Base-by-base conservation (phyloP, 768 basidiomycete genomes). In the Paxillus involutus region DNA sequence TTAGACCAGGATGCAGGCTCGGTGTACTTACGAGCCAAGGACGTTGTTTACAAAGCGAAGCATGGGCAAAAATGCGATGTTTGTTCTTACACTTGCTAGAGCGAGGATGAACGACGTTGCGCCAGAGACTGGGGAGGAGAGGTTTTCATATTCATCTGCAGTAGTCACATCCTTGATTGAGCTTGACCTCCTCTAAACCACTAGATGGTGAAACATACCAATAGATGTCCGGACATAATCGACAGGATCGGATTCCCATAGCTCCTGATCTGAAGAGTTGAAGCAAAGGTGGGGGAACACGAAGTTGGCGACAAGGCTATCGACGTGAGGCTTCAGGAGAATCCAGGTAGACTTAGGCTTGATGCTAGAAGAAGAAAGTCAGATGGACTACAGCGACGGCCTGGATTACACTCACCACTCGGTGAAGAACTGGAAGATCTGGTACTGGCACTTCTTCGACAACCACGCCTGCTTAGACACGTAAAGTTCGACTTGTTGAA, bases 261-360 rank as follows among this genome's bases (percentile, higher is more conserved):
- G 74, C 41, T 84, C 78, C 61, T 84, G 77, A 62, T 85, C 84
- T 2, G 78, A 70, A 12, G 83, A 72, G 24, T 84, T 88, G 74
- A 94, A 94, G 19, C 84, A 88, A 26, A 96, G 80, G 63, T 91
- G 88, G 30, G 94, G 91, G 78, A 94, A 95, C 17, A 89, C 84
- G 61, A 94, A 93, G 36, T 76, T 79, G 9, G 87, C 84, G n/a
- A 94, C 81, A 5, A 95, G 80, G 3, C 73, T 82, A 65, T 89
- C 79, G 36, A 89, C 82, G 62, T 92, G 93, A 19, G 92, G 92
- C 70, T 94, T 94, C 65, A 96, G 80, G 36, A 91, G 78, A 3
- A 77, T 73, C 92, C 93, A 95, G 5, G 91, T 96, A n/a, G 90
- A 82, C 64, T 91, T 93, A 13, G 94, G 94, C 73, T 95, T 95